Evolutionary conservation across 225 moss, liverwort and hornwort species (phyloP).

Genomic region (Ulota crispa): DNA sequence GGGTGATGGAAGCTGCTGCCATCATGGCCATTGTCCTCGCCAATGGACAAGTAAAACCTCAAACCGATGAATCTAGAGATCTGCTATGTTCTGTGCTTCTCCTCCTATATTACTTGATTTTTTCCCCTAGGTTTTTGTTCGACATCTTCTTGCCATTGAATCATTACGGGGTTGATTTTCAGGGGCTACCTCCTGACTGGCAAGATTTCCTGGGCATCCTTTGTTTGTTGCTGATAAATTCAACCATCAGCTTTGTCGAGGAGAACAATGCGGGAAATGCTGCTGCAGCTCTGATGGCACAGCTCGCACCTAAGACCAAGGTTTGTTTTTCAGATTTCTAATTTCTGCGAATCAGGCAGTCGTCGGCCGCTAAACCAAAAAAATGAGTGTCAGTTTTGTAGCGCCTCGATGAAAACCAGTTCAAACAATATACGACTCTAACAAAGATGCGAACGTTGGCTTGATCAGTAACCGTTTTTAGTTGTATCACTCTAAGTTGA

Average conservation of each 20-base stretch:
- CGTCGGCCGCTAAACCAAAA: not conserved
- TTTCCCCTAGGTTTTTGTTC: not conserved
- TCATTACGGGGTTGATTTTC: not conserved
- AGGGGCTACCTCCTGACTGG: conserved; percentile 57
- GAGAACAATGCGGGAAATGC: conserved; percentile 71
- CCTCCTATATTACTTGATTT: not conserved
- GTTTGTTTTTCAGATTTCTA: conserved; percentile 13
- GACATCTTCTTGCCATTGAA: not conserved
- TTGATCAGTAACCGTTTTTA: not conserved
- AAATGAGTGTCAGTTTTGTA: not conserved
- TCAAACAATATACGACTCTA: not conserved
- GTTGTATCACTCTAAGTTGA: conserved; percentile 1
- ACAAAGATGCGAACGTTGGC: not conserved
- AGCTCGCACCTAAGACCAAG: conserved; percentile 66
- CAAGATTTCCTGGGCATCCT: conserved; percentile 60
- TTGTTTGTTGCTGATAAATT: conserved; percentile 45
- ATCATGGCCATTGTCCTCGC: conserved; percentile 58
- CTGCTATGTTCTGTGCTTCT: not conserved
- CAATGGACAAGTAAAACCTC: conserved; percentile 45
- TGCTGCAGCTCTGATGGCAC: conserved; percentile 66
- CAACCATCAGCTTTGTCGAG: conserved; percentile 62
- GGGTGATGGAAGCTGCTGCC: conserved; percentile 72
- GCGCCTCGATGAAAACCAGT: not conserved
- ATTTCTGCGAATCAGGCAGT: not conserved
- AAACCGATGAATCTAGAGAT: not conserved